Base-by-base conservation (phyloP, 2,329 filamentous ascomycete genomes). In the Stagonosporopsis vannaccii region DNA sequence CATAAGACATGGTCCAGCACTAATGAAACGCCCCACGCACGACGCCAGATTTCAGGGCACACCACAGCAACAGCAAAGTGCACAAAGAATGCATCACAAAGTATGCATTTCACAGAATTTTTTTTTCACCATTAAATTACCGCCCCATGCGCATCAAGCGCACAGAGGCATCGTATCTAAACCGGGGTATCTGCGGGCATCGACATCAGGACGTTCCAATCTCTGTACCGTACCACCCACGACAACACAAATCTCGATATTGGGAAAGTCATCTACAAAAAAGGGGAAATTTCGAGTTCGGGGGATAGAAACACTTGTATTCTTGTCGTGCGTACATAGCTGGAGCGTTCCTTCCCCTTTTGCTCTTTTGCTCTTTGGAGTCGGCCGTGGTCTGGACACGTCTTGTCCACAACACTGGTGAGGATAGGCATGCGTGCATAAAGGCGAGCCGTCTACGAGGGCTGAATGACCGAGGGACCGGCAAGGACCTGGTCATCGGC, bases 401-500 rank as follows among this genome's bases (percentile, higher is more conserved):
- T 12, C 17, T 22, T 20, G 35, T 20, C 19, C 20, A 22, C 20
- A 25, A n/a, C 7, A 13, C 37, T 40, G 37, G 19, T 9, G 35
- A 37, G 15, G 26, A 11, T 28, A 20, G 17, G 12, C 35, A 13
- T 20, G 3, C n/a, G 4, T 15, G 30, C 30, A n/a, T 8, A 19
- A 17, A 17, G 11, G 35, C 4, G 1, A 23, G 37, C 4, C 13
- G 25, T 66, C 59, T 74, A 76, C 65, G 73, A 76, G 58, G 72
- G 72, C 68, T 74, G 71, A 65, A 76, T 70, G 59, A 76, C 72
- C 22, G 72, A 74, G 26, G 73, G 73, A 13, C 73, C 89, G 64
- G 88, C 88, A 62, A 90, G 78, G 43, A 87, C 86, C 64, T 87
- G 86, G 35, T 63, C 60, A 45, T 77, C 74, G 48, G 61, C 61